Base-by-base conservation (phyloP, 2,329 filamentous ascomycete species). In the Escovopsis sp. region DNA sequence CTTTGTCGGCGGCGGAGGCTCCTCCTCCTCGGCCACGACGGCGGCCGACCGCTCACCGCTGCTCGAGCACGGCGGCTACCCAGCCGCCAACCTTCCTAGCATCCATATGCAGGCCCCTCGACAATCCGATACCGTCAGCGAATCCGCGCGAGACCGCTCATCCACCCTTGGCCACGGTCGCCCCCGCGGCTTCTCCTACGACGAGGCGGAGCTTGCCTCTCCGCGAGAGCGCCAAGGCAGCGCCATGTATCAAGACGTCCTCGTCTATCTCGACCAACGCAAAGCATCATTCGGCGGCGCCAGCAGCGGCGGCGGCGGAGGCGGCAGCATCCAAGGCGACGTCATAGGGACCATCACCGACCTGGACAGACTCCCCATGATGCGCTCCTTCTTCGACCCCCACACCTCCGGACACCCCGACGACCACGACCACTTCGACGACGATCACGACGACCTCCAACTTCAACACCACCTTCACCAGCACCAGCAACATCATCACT, bases 221-320 rank as follows among this genome's bases (percentile, higher is more conserved):
- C 31, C 31, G 32, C 36, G 32, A 8, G 28, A 27, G 5, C 34
- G 34, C 27, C 42, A 25, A 33, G 36, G 33, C 32, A 26, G 23
- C 11, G 10, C 32, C 15, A 38, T 34, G 4, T 39, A 42, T 13
- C 33, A 44, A 19, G 43, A 50, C 14, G 38, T 42, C 18, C 34
- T 40, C 4, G 25, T 56, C 3, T 52, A 49, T 19, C 44, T 55
- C 13, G 51, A 57, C 32, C 50, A 53, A 26, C 36, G 40, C 3
- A 56, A 58, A 36, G 51, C 56, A 1, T 57, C 50, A 32, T 56
- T 52, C 3, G 56, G 62, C n/a, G n/a, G n/a, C n/a, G n/a, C n/a
- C n/a, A n/a, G 29, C 41, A 58, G 35, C n/a, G n/a, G n/a, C n/a
- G 55, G 55, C 37, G 60, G 62, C 41, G 58, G 58, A n/a, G 49